Evolutionary conservation across 306 rosid genomes (phyloP).

Genomic region (Hippophae tibetana): DNA sequence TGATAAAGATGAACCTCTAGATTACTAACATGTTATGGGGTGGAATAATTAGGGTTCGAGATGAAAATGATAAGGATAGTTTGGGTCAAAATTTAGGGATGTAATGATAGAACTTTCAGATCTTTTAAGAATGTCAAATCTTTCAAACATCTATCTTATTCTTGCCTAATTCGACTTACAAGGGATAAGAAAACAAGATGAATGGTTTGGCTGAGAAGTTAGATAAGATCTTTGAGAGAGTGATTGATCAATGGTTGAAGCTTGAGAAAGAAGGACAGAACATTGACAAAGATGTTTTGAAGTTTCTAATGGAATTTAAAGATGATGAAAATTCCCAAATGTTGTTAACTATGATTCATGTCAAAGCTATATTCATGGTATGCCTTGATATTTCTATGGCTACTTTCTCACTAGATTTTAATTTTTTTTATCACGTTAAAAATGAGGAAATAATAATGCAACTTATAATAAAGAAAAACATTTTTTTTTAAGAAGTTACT

Average conservation of each 20-base stretch:
- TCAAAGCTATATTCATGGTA: slow-evolving; percentile 77
- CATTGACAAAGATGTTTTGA: slow-evolving; percentile 37
- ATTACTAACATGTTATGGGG: slow-evolving; percentile 13
- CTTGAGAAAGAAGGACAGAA: background rate
- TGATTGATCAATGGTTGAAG: slow-evolving; percentile 33
- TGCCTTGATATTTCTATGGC: background rate
- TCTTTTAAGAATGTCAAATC: slow-evolving; percentile 42
- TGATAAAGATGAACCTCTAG: background rate
- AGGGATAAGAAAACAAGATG: slow-evolving; percentile 45
- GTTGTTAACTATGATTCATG: slow-evolving; percentile 34
- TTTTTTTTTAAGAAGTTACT: too few relatives aligned
- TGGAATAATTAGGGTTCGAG: slow-evolving; percentile 69
- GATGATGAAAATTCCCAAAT: slow-evolving; percentile 46
- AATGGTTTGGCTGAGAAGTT: slow-evolving; percentile 13
- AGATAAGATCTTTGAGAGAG: slow-evolving; percentile 46
- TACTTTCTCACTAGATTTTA: background rate
- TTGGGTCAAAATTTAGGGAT: slow-evolving; percentile 55
- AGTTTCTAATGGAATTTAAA: slow-evolving; percentile 42
- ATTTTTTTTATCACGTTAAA: too few relatives aligned
- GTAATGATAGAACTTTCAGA: slow-evolving; percentile 31
- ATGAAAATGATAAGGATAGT: slow-evolving; percentile 36
- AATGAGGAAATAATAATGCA: too few relatives aligned
- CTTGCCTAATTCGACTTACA: slow-evolving; percentile 75
- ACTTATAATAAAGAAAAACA: too few relatives aligned
- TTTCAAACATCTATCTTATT: slow-evolving; percentile 58